Evolutionary conservation across 2,329 filamentous ascomycete species (phyloP).

Genomic region (Davidsoniella eucalypti): DNA sequence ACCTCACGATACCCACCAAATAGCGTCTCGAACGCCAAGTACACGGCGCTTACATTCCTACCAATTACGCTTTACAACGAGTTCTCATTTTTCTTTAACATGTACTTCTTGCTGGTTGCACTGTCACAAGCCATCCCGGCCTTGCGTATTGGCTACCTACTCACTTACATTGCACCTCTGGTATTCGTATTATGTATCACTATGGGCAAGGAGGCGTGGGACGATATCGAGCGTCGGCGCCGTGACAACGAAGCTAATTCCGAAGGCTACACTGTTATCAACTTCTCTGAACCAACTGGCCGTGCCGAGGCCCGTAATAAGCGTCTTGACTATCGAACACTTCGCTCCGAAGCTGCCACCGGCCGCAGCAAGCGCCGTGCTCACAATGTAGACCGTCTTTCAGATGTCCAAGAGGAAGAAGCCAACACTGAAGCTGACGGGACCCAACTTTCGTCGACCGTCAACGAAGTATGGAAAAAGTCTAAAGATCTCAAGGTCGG

Average conservation of each 20-base stretch:
- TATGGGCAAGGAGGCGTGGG: constrained; percentile 85
- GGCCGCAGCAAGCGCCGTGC: constrained; percentile 10
- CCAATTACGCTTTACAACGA: constrained; percentile 94
- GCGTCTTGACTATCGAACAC: constrained; percentile 15
- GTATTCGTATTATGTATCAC: constrained; percentile 87
- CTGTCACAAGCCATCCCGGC: constrained; percentile 83
- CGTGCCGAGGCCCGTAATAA: constrained; percentile 18
- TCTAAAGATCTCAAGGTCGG: constrained; percentile 84
- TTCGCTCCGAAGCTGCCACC: constrained; percentile 26
- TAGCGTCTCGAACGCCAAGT: constrained; percentile 91
- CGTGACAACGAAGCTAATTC: constrained; percentile 90
- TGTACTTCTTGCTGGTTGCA: constrained; percentile 93
- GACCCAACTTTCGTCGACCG: constrained; percentile 28
- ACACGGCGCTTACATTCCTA: constrained; percentile 85
- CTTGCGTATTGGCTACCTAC: constrained; percentile 81
- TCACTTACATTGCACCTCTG: constrained; percentile 83
- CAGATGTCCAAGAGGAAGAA: constrained; percentile 56
- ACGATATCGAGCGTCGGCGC: constrained; percentile 73
- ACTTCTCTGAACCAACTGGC: constrained; percentile 43
- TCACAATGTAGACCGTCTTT: constrained; percentile 24
- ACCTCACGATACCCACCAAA: constrained; percentile 70
- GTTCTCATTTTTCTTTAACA: constrained; percentile 99
- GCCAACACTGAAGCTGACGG: constrained; percentile 32
- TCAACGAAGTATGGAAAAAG: constrained; percentile 58
- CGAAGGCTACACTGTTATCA: constrained; percentile 66